Base-by-base conservation (phyloP, 1,284 basidiomycete species). In the Trametes hirsuta region DNA sequence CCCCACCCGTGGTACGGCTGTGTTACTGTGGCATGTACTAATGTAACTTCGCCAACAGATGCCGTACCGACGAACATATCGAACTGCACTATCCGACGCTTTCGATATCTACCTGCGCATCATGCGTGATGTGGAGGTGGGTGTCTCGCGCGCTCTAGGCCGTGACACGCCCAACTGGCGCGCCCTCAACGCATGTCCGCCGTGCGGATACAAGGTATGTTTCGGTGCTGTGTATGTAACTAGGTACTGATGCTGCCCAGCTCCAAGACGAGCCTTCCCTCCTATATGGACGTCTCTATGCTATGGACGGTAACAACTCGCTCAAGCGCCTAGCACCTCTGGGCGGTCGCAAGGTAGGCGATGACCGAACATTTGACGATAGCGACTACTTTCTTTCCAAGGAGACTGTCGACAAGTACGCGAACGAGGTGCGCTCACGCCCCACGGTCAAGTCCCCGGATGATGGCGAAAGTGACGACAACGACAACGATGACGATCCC, bases 261-360 rank as follows among this genome's bases (percentile, higher is more conserved):
- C 41, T 18, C 47, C 15, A 47, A 11, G 46, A 18, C 18, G 34
- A 48, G 22, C 47, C 34, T 5, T 48, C 53, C 0, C 55, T 73
- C 1, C 3, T 47, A 5, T 70, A 68, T 37, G 48, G 55, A 0
- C 58, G 71, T 0, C 59, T 76, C 6, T 50, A 62, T 6, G 61
- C 66, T 4, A 66, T 76, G 47, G 76, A 78, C 56, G 76, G 75
- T 6, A 77, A 77, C 55, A 72, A 73, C 46, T 76, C 72, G 0
- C 64, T 77, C 4, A 76, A 76, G 61, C 63, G 74, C 0, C 59
- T 75, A 9, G 63, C 49, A 0, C 30, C 53, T 0, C n/a, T 52
- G 1, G 62, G 53, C 0, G 41, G 48, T 12, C 63, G 66, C 3
- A n/a, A 37, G 1, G 54, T 45, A 0, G 68, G 60, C 1, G 69